phyloP scores from a whole-genome alignment of 2,329 filamentous ascomycete genomes.

The Botrytis aclada region DNA sequence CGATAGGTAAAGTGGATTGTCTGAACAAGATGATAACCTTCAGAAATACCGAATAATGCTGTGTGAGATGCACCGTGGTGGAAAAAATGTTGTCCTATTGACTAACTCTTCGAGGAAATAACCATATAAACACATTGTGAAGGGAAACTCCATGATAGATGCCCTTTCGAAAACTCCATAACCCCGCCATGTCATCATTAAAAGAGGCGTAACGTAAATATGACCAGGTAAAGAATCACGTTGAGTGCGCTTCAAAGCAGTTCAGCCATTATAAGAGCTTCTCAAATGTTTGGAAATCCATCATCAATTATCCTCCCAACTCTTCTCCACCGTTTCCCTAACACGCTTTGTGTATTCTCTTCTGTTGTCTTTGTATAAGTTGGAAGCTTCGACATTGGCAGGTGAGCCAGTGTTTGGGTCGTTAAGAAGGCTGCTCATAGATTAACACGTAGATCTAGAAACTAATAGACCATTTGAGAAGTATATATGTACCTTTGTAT shows the following conservation, averaged over 20 bases:
- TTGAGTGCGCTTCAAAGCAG: slow-evolving; percentile 8
- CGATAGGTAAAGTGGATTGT: background rate
- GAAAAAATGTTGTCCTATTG: background rate
- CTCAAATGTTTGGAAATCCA: slow-evolving; percentile 23
- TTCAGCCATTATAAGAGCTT: background rate
- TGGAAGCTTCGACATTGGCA: slow-evolving; percentile 96
- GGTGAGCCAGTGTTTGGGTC: slow-evolving; percentile 98
- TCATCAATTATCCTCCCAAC: slow-evolving; percentile 77
- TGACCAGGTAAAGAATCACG: background rate
- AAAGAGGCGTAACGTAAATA: background rate
- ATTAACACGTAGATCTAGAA: slow-evolving; percentile 34
- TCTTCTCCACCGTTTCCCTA: slow-evolving; percentile 96
- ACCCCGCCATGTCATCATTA: slow-evolving; percentile 15
- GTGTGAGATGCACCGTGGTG: background rate
- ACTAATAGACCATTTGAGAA: background rate
- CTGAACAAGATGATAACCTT: background rate
- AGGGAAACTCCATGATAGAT: slow-evolving; percentile 11
- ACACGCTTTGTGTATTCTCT: slow-evolving; percentile 96
- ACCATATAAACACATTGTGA: slow-evolving; percentile 1
- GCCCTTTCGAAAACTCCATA: slow-evolving; percentile 11
- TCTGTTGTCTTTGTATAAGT: slow-evolving; percentile 96
- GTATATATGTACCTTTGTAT: slow-evolving; percentile 74
- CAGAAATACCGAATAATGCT: background rate
- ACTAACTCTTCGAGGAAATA: background rate
- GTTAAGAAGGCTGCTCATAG: slow-evolving; percentile 71